These are phyloP conservation scores for Spathaspora arborariae DNA, from an alignment of 805 yeast species.

Conservation along the genomic window DNA sequence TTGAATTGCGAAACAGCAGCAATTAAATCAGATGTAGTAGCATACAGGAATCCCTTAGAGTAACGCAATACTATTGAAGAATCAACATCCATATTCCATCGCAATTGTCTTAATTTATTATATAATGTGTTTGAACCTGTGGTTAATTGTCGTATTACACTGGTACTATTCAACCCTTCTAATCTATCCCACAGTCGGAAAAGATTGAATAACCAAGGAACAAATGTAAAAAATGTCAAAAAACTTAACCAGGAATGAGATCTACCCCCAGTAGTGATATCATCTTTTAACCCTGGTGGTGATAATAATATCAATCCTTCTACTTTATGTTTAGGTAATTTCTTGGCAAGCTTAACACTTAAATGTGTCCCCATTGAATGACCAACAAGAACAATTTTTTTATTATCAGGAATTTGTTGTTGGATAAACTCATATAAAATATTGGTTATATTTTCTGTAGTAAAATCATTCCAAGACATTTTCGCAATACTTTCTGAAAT, in stretches of 20 bases:
- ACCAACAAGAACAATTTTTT: conserved; percentile 51
- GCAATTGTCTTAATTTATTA: conserved; percentile 53
- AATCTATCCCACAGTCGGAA: conserved; percentile 57
- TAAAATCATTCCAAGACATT: conserved; percentile 40
- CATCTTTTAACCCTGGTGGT: conserved; percentile 42
- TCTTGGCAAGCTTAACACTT: conserved; percentile 41
- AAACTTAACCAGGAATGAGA: not conserved
- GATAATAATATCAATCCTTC: conserved; percentile 48
- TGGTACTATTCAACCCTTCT: conserved; percentile 57
- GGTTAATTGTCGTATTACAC: conserved; percentile 55
- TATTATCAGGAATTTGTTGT: conserved; percentile 34
- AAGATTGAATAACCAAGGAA: conserved; percentile 48
- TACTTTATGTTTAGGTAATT: conserved; percentile 33
- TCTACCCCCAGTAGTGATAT: conserved; percentile 7
- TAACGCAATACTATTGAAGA: conserved; percentile 53
- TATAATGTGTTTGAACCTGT: conserved; percentile 22
- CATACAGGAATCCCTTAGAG: conserved; percentile 45
- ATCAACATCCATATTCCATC: conserved; percentile 68
- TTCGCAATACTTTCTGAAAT: conserved; percentile 25
- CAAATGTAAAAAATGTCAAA: conserved; percentile 23
- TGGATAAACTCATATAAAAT: conserved; percentile 35
- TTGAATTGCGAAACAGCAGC: conserved; percentile 33
- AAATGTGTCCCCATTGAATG: conserved; percentile 74
- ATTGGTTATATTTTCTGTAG: conserved; percentile 38
- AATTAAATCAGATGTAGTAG: conserved; percentile 42